A percentile compares a stretch with the other conserved stretches of the same genome.
Evolutionary conservation across 441 rosid species (phyloP).

Genomic region (Croton laevigatus): DNA sequence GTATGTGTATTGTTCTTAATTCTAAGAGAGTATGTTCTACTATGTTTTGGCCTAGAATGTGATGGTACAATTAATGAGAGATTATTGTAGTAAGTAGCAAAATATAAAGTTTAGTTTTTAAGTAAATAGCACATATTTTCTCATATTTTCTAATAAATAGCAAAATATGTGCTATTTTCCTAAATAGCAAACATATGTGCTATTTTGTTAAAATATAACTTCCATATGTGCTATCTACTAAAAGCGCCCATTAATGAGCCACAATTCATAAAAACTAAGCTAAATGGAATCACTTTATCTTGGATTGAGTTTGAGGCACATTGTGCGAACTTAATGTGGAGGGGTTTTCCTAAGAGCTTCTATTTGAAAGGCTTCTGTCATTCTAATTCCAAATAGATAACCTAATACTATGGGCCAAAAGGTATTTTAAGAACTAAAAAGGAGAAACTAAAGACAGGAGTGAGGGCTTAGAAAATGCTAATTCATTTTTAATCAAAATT

Average conservation of each 20-base stretch:
- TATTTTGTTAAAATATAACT: too few species aligned
- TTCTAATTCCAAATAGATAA: background rate
- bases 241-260: too few species aligned
- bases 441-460: background rate
- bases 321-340: background rate
- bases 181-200: too few species aligned
- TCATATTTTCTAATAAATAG: too few species aligned
- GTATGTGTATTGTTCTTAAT: background rate
- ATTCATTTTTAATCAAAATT: too few species aligned
- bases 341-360: background rate
- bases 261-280: background rate
- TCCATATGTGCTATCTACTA: too few species aligned
- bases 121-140: too few species aligned
- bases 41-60: background rate
- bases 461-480: background rate
- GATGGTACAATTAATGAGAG: background rate
- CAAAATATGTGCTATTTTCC: too few species aligned
- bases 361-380: background rate
- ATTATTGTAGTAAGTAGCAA: too few species aligned
- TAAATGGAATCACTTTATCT: background rate
- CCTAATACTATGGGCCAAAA: background rate
- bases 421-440: too few species aligned
- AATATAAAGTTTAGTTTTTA: too few species aligned
- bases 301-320: background rate
- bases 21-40: background rate